These are phyloP conservation scores for Huntiella moniliformis DNA, from an alignment of 2,329 filamentous ascomycete species.

Conservation along the genomic window DNA sequence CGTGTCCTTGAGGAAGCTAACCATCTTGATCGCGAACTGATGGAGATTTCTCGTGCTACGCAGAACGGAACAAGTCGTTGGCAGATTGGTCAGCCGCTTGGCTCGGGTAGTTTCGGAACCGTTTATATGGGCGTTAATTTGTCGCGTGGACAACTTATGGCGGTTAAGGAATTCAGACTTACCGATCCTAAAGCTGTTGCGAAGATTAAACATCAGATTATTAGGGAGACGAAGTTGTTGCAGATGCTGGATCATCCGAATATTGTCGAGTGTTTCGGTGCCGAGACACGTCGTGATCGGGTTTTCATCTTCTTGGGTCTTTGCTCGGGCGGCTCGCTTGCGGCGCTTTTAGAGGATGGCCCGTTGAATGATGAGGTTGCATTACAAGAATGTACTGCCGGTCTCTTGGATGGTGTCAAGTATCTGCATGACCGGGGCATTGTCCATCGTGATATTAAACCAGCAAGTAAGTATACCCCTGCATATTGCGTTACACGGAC, in stretches of 20 bases:
- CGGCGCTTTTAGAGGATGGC: constrained; percentile 77
- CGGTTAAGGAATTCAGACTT: constrained; percentile 92
- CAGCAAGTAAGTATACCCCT: constrained; percentile 53
- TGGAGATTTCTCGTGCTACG: constrained; percentile 80
- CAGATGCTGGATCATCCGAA: constrained; percentile 95
- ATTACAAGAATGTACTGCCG: constrained; percentile 88
- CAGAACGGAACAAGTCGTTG: constrained; percentile 91
- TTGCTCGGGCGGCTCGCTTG: constrained; percentile 85
- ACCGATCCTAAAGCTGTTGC: constrained; percentile 88
- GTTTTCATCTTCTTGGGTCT: constrained; percentile 99
- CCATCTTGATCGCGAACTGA: constrained; percentile 86
- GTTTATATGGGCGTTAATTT: constrained; percentile 96
- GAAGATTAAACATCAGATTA: constrained; percentile 80
- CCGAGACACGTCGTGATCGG: constrained; percentile 93
- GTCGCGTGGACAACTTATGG: constrained; percentile 91
- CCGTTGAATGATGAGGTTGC: constrained; percentile 96
- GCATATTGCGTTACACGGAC: background rate
- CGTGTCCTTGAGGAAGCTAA: constrained; percentile 85
- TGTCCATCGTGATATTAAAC: constrained; percentile 93
- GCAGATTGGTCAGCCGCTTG: constrained; percentile 98
- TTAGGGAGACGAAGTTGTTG: constrained; percentile 90
- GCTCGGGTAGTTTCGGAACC: constrained; percentile 89
- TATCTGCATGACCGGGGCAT: constrained; percentile 87
- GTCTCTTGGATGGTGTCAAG: constrained; percentile 80
- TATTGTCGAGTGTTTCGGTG: constrained; percentile 92